These are phyloP conservation scores for Xanthoconium stramineum DNA, from an alignment of 768 basidiomycete genomes.

Conservation along the genomic window DNA sequence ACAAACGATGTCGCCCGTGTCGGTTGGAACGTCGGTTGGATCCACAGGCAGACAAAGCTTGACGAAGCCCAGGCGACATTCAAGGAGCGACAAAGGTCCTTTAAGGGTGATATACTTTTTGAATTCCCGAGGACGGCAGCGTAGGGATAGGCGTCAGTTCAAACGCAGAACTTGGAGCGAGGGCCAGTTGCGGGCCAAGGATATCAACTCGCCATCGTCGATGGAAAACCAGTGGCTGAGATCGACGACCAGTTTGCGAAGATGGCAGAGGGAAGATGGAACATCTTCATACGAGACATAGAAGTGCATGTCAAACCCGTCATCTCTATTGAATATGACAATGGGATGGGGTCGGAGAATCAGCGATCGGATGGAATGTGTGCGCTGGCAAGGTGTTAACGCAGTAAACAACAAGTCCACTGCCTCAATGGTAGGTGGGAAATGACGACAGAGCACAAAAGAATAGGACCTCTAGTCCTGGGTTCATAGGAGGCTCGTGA, in stretches of 20 bases:
- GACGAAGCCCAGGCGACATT: not conserved
- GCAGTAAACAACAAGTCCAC: not conserved
- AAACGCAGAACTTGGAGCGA: not conserved
- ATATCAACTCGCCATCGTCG: not conserved
- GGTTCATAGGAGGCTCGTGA: constrained; percentile 1
- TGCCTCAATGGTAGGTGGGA: not conserved
- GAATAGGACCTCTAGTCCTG: not conserved
- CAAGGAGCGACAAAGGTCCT: not conserved
- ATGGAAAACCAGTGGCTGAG: not conserved
- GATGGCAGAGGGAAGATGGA: not conserved
- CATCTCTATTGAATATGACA: no score
- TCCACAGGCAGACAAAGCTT: not conserved
- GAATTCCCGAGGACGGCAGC: not conserved
- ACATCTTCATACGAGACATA: not conserved
- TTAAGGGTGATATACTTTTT: not conserved
- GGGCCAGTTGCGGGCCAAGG: no score
- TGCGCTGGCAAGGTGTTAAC: not conserved
- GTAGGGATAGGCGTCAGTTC: not conserved
- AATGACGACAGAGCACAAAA: not conserved
- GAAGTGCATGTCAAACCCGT: not conserved
- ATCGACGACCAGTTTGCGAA: not conserved
- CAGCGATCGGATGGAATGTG: no score
- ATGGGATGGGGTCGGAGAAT: no score
- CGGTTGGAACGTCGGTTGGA: not conserved
- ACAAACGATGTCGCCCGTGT: no score